phyloP scores from a whole-genome alignment of 176 grass and related monocot species.

The Oryza officinalis region DNA sequence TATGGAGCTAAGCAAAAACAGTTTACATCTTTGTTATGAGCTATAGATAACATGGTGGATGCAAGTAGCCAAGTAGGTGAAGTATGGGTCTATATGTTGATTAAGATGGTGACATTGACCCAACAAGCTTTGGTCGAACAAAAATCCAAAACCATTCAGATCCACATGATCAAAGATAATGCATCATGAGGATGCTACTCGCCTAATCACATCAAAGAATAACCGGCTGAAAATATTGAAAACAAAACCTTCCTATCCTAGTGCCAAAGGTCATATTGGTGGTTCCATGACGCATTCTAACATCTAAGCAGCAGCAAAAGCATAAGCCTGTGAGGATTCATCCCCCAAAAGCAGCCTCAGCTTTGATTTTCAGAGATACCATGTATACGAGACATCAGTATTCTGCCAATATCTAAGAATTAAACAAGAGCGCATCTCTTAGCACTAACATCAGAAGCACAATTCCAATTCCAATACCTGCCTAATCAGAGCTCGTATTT shows the following conservation, averaged over 20 bases:
- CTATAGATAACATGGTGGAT: not conserved
- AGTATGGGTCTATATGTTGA: not conserved
- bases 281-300: not conserved
- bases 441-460: not conserved
- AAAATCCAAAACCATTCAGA: conserved; percentile 1
- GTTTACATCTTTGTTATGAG: not conserved
- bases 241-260: not conserved
- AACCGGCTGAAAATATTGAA: not conserved
- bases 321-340: not conserved
- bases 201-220: not conserved
- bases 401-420: not conserved
- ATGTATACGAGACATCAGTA: not conserved
- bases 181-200: not conserved
- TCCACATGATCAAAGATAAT: not conserved
- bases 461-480: not conserved
- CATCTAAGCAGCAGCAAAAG: not conserved
- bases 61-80: not conserved
- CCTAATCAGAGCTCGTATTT: not conserved
- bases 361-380: not conserved
- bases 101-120: not conserved
- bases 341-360: not conserved
- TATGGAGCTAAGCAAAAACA: not conserved
- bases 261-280: not conserved
- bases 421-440: not conserved
- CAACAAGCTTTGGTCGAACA: conserved; percentile 9